These are phyloP conservation scores for Simplicillium aogashimaense DNA, from an alignment of 2,329 filamentous ascomycete species.

Conservation along the genomic window DNA sequence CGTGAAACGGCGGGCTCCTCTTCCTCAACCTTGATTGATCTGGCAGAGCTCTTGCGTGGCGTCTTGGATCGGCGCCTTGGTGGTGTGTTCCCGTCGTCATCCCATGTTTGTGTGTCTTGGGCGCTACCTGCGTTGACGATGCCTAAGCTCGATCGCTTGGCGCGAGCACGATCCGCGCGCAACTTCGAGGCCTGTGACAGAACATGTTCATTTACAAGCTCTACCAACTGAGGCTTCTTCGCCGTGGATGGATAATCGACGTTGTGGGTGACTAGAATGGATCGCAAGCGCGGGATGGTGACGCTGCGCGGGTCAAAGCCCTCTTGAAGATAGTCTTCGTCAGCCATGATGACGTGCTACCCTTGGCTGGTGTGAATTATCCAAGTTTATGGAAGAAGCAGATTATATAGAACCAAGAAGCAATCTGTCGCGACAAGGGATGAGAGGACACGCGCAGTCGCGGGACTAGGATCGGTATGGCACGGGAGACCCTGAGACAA, in stretches of 20 bases:
- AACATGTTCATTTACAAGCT: conserved; percentile 72
- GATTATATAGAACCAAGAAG: too few relatives aligned
- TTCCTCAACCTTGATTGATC: conserved; percentile 40
- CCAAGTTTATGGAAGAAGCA: too few relatives aligned
- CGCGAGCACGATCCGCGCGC: conserved; percentile 62
- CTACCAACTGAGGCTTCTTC: conserved; percentile 82
- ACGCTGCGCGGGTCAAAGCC: conserved; percentile 77
- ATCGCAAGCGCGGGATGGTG: conserved; percentile 80
- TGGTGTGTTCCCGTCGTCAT: conserved; percentile 46
- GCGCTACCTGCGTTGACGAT: conserved; percentile 63
- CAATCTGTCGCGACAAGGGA: too few relatives aligned
- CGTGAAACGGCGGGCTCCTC: conserved; percentile 27
- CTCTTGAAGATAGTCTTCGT: conserved; percentile 77
- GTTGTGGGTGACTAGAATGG: conserved; percentile 83
- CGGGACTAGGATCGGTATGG: too few relatives aligned
- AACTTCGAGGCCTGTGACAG: conserved; percentile 70
- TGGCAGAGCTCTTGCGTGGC: conserved; percentile 41
- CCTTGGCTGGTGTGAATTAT: too few relatives aligned
- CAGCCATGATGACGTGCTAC: conserved; percentile 9
- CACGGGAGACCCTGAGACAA: too few relatives aligned
- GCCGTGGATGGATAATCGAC: conserved; percentile 78
- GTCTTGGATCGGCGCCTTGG: conserved; percentile 44
- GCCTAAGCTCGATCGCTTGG: conserved; percentile 78
- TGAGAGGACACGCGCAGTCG: too few relatives aligned
- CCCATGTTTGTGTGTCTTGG: conserved; percentile 53